Base-by-base conservation (phyloP, 2,329 filamentous ascomycete genomes). In the Pyricularia sp. region DNA sequence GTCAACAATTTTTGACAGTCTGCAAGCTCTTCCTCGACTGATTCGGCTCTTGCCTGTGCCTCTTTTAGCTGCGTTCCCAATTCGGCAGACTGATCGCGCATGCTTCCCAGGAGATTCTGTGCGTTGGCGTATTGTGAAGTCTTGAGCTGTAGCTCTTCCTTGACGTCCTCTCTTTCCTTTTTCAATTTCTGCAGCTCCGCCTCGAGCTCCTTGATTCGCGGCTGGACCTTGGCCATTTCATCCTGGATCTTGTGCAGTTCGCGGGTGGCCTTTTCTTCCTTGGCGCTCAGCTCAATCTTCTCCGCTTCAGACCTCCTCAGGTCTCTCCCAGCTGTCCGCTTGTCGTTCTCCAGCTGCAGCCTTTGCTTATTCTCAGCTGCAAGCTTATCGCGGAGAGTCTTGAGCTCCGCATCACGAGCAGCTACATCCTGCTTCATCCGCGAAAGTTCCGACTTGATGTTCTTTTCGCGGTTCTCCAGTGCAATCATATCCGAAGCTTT, bases 51-150 rank as follows among this genome's bases (percentile, higher is more conserved):
- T 66, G 90, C 88, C 71, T 91, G 89, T 0, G 92, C 88, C 79
- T 99, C 95, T 78, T 95, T 97, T 79, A 97, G 90, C 80, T 97
- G 95, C 72, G 92, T 91, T 5, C 90, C 89, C 75, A 98, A 86
- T 80, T 99, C 95, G 1, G 91, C 87, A 0, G 90, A 91, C 80
- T 98, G 93, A 74, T 97, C 93, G 70, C 94, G 92, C 92, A 98
- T 95, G 76, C 92, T 97, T 74, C 90, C 90, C 77, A 98, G 88
- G 17, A 97, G 81, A 67, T 90, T 91, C 77, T 98, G 92, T 0
- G 93, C 91, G 72, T 90, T 97, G 68, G 87, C 86, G 75, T 97
- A 94, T 78, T 97, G 93, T 58, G 92, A 92, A 2, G 88, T 86
- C 82, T 95, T 97, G 70, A 97, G 85, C 68, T 94, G 88, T 0